phyloP scores from a whole-genome alignment of 768 basidiomycete genomes.

The Sarcomyxa edulis region DNA sequence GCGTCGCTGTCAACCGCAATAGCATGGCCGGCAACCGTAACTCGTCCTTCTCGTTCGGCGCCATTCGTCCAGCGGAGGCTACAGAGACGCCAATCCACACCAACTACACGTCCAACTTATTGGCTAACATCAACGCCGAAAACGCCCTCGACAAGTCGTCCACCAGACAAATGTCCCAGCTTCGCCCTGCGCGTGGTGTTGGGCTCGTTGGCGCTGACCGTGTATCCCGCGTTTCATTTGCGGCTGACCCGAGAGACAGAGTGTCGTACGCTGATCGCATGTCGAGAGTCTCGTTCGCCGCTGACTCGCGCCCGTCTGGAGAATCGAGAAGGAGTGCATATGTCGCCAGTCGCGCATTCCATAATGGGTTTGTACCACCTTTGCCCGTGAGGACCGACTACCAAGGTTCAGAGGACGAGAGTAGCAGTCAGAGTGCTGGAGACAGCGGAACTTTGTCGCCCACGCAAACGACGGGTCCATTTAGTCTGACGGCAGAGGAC shows the following conservation, averaged over 20 bases:
- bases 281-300: constrained; percentile 33
- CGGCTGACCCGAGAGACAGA: constrained; percentile 36
- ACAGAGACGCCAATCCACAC: constrained; percentile 35
- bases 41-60: constrained; percentile 53
- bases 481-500: constrained; percentile 53
- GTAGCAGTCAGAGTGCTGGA: constrained; percentile 10
- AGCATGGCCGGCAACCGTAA: constrained; percentile 27
- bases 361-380: constrained; percentile 36
- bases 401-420: constrained; percentile 7
- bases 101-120: no score
- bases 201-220: constrained; percentile 30
- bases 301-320: constrained; percentile 33
- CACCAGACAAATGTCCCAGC: constrained; percentile 32
- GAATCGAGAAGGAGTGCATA: constrained; percentile 28
- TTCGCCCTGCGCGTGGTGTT: constrained; percentile 45
- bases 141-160: constrained; percentile 14
- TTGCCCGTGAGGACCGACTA: constrained; percentile 16
- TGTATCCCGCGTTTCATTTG: constrained; percentile 66
- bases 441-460: constrained; percentile 24
- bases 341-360: constrained; percentile 27
- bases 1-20: constrained; percentile 37
- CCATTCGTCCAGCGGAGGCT: constrained; percentile 41
- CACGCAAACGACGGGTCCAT: constrained; percentile 32
- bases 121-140: constrained; percentile 32
- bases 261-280: constrained; percentile 12